Percentiles rank a stretch among this genome's conserved stretches.
Evolutionary conservation across 1,139 yeast genomes (phyloP).

Genomic region (Blastobotrys arbuscula): DNA sequence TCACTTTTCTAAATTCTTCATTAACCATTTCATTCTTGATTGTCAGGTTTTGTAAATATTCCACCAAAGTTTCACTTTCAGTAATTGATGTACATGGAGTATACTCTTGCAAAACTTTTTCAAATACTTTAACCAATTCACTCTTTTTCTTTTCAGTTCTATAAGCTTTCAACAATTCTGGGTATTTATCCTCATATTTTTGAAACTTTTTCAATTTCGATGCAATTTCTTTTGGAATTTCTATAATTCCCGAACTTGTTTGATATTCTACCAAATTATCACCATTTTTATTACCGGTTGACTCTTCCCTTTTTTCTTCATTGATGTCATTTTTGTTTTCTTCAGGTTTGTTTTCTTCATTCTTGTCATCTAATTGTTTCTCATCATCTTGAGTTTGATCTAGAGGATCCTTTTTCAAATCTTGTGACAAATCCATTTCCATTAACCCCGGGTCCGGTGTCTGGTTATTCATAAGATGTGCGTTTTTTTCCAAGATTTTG

Average conservation of each 20-base stretch:
- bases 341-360: background rate
- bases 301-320: background rate
- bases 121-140: constrained; percentile 60
- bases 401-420: background rate
- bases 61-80: constrained; percentile 65
- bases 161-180: constrained; percentile 71
- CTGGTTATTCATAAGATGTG: constrained; percentile 23
- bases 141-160: constrained; percentile 69
- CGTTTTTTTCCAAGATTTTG: constrained; percentile 27
- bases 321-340: background rate
- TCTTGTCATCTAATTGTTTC: background rate
- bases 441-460: constrained; percentile 28
- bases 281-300: background rate
- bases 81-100: constrained; percentile 76
- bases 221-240: constrained; percentile 50
- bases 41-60: constrained; percentile 59
- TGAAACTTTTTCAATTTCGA: constrained; percentile 68
- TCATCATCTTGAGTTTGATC: constrained; percentile 3
- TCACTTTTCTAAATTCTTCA: constrained; percentile 44
- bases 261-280: constrained; percentile 5
- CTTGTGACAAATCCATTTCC: constrained; percentile 17
- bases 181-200: constrained; percentile 88
- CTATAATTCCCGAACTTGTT: constrained; percentile 12
- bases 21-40: constrained; percentile 56
- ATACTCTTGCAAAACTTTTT: constrained; percentile 63